phyloP scores from a whole-genome alignment of 768 basidiomycete species.

The Lentinula guzmanii region DNA sequence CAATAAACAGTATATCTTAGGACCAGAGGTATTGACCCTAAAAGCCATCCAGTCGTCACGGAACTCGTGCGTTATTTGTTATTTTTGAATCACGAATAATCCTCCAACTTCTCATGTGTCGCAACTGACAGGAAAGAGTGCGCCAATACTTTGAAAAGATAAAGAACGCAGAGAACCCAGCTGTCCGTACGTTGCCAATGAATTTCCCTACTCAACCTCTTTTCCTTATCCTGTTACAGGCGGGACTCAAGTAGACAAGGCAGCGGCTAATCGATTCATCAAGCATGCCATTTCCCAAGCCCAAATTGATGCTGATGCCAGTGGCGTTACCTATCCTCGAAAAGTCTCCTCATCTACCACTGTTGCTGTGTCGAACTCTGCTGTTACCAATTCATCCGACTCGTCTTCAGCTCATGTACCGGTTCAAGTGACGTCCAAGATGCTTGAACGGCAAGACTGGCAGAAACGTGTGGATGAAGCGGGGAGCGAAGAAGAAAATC shows the following conservation, averaged over 20 bases:
- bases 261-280: conserved; percentile 77
- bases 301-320: conserved; percentile 28
- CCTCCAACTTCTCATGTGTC: neutral
- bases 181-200: conserved; percentile 38
- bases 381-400: neutral
- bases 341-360: neutral
- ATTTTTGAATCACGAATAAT: neutral
- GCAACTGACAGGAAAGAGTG: conserved; percentile 55
- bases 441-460: conserved; percentile 63
- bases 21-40: conserved; percentile 73
- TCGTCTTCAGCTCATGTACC: conserved; percentile 27
- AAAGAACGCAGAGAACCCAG: conserved; percentile 63
- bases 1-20: conserved; percentile 66
- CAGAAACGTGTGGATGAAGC: conserved; percentile 46
- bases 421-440: conserved; percentile 62
- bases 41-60: conserved; percentile 66
- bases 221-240: conserved; percentile 20
- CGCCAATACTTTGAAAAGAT: conserved; percentile 82
- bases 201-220: neutral
- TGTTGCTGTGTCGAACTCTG: neutral
- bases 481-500: conserved; percentile 36
- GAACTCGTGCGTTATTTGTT: conserved; percentile 50
- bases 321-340: conserved; percentile 16
- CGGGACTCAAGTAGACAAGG: conserved; percentile 61
- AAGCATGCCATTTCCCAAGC: conserved; percentile 74